These are phyloP conservation scores for Cairneyella variabilis DNA, from an alignment of 495 filamentous ascomycete genomes.

Conservation along the genomic window DNA sequence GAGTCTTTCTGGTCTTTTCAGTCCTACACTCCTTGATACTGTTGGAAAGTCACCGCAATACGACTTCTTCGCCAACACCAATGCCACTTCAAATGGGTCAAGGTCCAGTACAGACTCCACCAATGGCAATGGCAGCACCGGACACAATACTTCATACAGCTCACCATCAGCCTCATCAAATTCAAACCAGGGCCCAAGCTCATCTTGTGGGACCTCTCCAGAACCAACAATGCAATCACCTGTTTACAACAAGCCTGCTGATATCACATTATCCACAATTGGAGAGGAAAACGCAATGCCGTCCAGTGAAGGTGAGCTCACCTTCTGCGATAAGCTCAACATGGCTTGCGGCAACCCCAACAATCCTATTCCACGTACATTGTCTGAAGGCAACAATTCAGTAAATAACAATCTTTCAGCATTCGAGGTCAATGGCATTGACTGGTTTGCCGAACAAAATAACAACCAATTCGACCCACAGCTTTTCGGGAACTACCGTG, in stretches of 20 bases:
- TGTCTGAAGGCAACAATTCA: conserved; percentile 22
- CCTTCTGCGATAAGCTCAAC: conserved; percentile 66
- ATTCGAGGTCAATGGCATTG: conserved; percentile 48
- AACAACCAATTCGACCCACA: conserved; percentile 87
- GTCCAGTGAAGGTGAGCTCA: conserved; percentile 31
- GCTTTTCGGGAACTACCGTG: conserved; percentile 90
- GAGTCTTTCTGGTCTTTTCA: conserved; percentile 39
- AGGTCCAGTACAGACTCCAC: conserved; percentile 59
- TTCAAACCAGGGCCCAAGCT: conserved; percentile 51
- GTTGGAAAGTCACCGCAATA: conserved; percentile 31
- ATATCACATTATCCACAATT: conserved; percentile 53
- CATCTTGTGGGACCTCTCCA: conserved; percentile 74
- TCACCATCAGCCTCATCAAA: conserved; percentile 64
- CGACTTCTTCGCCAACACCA: conserved; percentile 24
- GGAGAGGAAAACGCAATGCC: conserved; percentile 46
- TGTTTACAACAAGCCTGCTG: conserved; percentile 54
- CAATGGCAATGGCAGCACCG: conserved; percentile 38
- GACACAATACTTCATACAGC: conserved; percentile 33
- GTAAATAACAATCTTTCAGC: conserved; percentile 27
- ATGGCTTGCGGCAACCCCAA: conserved; percentile 69
- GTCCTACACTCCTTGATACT: conserved; percentile 39
- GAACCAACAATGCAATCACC: conserved; percentile 53
- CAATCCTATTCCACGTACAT: conserved; percentile 56
- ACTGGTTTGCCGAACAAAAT: conserved; percentile 81
- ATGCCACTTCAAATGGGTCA: conserved; percentile 20